Conservation (phyloP, 148 eudicot genomes). For the Fagopyrum homotropicum region DNA sequence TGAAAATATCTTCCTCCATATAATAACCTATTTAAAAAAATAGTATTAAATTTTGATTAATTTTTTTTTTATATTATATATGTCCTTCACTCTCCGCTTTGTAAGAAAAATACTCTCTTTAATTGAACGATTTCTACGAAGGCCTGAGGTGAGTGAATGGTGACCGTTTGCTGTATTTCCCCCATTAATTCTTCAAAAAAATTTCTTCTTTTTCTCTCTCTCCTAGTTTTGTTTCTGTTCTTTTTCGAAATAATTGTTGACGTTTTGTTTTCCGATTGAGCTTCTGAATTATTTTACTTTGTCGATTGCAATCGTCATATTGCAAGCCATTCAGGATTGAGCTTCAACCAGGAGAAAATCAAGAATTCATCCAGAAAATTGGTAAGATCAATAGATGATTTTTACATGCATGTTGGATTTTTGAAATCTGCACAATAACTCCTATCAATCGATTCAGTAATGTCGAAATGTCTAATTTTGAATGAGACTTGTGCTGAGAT, state of each 20-base stretch:
- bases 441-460: neutral
- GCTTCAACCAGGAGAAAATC: neutral
- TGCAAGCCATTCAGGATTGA: neutral
- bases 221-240: neutral
- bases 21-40: neutral
- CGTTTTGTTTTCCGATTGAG: neutral
- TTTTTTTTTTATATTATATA: neutral
- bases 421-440: neutral
- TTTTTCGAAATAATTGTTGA: neutral
- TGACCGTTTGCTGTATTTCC: neutral
- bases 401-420: constrained; percentile 6
- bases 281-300: neutral
- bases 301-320: neutral
- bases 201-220: neutral
- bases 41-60: neutral
- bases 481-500: neutral
- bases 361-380: neutral
- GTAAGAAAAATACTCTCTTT: neutral
- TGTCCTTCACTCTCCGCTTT: constrained; percentile 8
- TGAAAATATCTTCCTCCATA: neutral
- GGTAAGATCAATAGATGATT: neutral
- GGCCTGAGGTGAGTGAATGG: neutral
- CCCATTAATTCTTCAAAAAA: neutral
- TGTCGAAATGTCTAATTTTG: neutral
- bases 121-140: constrained; percentile 1